Base-by-base conservation (phyloP, 1,139 yeast genomes). In the Wickerhamomyces sp. region DNA sequence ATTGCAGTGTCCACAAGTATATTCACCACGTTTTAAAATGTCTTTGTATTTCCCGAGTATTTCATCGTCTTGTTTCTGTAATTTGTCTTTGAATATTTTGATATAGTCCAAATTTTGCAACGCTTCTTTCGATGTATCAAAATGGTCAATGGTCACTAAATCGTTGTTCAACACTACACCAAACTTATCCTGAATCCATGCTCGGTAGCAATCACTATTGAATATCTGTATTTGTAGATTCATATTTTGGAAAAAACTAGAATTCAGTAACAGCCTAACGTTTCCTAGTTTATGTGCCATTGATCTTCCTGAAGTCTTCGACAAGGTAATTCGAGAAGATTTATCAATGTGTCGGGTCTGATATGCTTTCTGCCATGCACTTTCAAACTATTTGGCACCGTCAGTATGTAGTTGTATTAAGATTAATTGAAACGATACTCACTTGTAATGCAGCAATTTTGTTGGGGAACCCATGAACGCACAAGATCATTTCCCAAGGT, bases 361-460 rank as follows among this genome's bases (percentile, higher is more conserved):
- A 42, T 76, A 66, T 1, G 82, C 67, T 54, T 84, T 91, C 48
- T 85, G 94, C 74, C 85, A 78, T 2, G 93, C 89, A 56, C 81
- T 86, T 47, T 79, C 81, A 42, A 64, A 66, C 50, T 37, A n/a
- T 2, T 16, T 10, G 9, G 3, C 14, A 7, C 5, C n/a, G 27
- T 15, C n/a, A 24, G 25, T 15, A 4, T 9, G 11, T 12, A 4
- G n/a, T n/a, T n/a, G n/a, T n/a, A n/a, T n/a, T n/a, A n/a, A n/a
- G n/a, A n/a, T n/a, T n/a, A n/a, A n/a, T n/a, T n/a, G 35, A 59
- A 75, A 51, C 76, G 76, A 16, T 20, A 38, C 38, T 30, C 17
- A 35, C 38, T 54, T 82, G 89, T 36, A 85, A 58, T 0, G 94
- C 94, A 6, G 79, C 59, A 4, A 79, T 66, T 42, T 73, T 74